A percentile compares a stretch with the other conserved stretches of the same genome.
Evolutionary conservation across 2,329 filamentous ascomycete species (phyloP).

Genomic region (Metarhizium robertsii): DNA sequence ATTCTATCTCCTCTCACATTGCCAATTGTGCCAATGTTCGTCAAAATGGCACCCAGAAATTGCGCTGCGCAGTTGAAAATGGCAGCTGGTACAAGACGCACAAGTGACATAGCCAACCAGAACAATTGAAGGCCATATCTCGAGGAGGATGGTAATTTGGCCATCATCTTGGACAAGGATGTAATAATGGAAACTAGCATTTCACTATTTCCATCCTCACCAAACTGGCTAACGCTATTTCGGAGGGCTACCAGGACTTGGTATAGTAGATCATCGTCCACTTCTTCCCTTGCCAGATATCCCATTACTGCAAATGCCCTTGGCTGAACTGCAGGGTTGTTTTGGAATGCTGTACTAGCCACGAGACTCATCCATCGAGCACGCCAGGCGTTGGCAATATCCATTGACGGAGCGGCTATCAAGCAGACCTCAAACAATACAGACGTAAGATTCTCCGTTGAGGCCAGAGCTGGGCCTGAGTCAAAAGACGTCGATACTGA

Average conservation of each 20-base stretch:
- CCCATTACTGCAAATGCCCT: slow-evolving; percentile 64
- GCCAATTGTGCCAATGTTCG: slow-evolving; percentile 52
- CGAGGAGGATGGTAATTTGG: slow-evolving; percentile 56
- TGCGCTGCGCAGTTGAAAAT: slow-evolving; percentile 58
- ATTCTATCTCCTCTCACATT: slow-evolving; percentile 52
- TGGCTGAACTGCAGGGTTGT: slow-evolving; percentile 62
- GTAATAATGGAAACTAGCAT: slow-evolving; percentile 62
- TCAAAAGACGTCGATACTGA: slow-evolving; percentile 48
- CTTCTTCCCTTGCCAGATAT: slow-evolving; percentile 60
- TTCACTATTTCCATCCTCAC: slow-evolving; percentile 54
- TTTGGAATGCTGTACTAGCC: slow-evolving; percentile 63
- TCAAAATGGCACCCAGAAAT: slow-evolving; percentile 55
- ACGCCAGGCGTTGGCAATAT: slow-evolving; percentile 59
- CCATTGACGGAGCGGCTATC: slow-evolving; percentile 53
- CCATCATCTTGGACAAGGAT: slow-evolving; percentile 61
- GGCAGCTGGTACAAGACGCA: slow-evolving; percentile 51
- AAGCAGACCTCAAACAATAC: slow-evolving; percentile 55
- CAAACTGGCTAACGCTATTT: slow-evolving; percentile 55
- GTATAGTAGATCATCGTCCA: slow-evolving; percentile 62
- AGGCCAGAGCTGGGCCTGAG: slow-evolving; percentile 37
- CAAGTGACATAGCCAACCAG: slow-evolving; percentile 58
- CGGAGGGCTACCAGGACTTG: slow-evolving; percentile 60
- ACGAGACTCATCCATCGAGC: slow-evolving; percentile 67
- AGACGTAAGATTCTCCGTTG: slow-evolving; percentile 52
- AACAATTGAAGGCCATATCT: slow-evolving; percentile 61